Evolutionary conservation across 805 yeast species (phyloP).

Genomic region (Kodamaea nitidulidarum): DNA sequence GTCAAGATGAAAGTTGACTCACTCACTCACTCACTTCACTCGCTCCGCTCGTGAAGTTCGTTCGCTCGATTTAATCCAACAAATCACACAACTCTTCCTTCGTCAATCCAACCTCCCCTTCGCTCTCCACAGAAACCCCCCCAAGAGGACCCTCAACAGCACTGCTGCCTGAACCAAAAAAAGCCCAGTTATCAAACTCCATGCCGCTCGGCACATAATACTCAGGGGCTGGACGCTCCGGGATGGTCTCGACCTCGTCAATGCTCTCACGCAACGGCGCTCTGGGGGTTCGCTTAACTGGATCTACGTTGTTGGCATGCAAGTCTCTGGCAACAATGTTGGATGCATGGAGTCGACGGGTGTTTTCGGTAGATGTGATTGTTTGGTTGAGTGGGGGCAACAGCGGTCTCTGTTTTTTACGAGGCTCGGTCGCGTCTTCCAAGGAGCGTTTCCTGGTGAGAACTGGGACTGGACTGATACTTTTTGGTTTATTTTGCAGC

Average conservation of each 20-base stretch:
- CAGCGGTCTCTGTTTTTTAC: constrained; percentile 13
- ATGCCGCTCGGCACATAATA: constrained; percentile 41
- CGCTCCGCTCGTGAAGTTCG: too few species aligned
- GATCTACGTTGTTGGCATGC: constrained; percentile 22
- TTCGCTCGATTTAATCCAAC: constrained; percentile 35
- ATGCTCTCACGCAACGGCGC: constrained; percentile 20
- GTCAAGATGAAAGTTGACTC: too few species aligned
- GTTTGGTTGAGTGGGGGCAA: constrained; percentile 6
- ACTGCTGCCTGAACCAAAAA: constrained; percentile 16
- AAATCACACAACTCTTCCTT: constrained; percentile 32
- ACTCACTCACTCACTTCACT: too few species aligned
- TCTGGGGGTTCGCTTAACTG: constrained; percentile 19
- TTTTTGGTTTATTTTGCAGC: neutral
- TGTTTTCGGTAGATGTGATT: constrained; percentile 15
- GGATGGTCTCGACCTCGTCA: constrained; percentile 47
- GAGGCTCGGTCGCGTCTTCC: constrained; percentile 20
- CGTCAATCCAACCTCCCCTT: constrained; percentile 27
- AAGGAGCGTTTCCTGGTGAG: neutral
- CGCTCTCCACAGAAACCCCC: constrained; percentile 8
- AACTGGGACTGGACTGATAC: neutral
- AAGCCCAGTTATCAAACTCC: constrained; percentile 29
- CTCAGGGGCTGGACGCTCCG: constrained; percentile 35
- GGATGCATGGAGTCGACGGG: constrained; percentile 20
- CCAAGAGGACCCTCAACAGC: constrained; percentile 12
- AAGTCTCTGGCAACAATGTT: constrained; percentile 12